Base-by-base conservation (phyloP, 2,329 filamentous ascomycete species). In the Rutstroemia sp. region DNA sequence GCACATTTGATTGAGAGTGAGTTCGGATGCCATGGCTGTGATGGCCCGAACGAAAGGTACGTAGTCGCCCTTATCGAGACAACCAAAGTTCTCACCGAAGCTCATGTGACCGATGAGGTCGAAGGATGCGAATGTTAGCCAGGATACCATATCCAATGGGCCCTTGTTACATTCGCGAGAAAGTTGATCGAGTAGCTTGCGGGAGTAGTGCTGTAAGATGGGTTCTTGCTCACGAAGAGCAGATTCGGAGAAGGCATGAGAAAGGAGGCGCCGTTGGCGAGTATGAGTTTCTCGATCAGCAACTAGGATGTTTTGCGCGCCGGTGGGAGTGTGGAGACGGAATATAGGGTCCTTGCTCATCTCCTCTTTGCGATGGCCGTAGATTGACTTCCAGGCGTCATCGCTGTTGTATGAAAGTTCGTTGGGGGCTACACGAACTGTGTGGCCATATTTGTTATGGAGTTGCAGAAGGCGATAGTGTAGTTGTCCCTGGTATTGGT, bases 391-490 rank as follows among this genome's bases (percentile, higher is more conserved):
- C 51, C 51, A 53, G n/a, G 39, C 39, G 5, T 16, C 23, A 10
- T 39, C 39, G 25, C 40, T 46, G 6, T 10, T 47, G 39, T 78
- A 64, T 0, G 75, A 77, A 4, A 79, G 68, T 64, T 78, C 75
- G 61, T 76, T 68, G 9, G 76, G 76, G 2, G 72, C 73, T 51
- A 78, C 75, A n/a, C 76, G 73, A 56, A 79, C 75, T 5, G 78
- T 60, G 23, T 73, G 73, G 2, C 75, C 75, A 61, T 76, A 76
- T 59, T 69, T 70, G 7, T 63, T 61, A 65, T 77, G 75, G 2
- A 77, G 69, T 4, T 53, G 23, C 8, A 30, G 23, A 17, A 45
- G 16, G 10, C 40, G 23, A 38, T 53, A 34, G 12, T 23, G 30
- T 16, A 38, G 19, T 17, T 21, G 14, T 23, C 48, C 48, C 7